Conservation (phyloP, 345 rosid species). For the Salix udensis region DNA sequence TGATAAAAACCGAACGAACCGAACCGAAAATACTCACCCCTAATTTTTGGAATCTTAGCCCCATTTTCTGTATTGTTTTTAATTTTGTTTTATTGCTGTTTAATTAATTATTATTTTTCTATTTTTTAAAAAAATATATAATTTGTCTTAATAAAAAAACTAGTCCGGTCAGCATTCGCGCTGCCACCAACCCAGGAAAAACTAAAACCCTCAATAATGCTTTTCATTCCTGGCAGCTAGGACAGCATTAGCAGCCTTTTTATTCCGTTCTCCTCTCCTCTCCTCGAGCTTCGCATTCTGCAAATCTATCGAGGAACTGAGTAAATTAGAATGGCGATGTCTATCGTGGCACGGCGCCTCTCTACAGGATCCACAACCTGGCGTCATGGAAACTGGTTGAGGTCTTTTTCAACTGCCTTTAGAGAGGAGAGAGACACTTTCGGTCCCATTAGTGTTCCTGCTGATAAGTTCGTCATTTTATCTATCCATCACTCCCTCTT, state of each 20-base stretch:
- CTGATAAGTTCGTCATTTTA: conserved; percentile 55
- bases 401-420: conserved; percentile 58
- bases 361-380: conserved; percentile 38
- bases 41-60: no score
- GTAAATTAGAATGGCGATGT: conserved; percentile 48
- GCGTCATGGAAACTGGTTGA: conserved; percentile 45
- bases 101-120: no score
- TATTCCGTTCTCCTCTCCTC: background rate
- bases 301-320: background rate
- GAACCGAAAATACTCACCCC: no score
- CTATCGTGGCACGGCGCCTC: conserved; percentile 55
- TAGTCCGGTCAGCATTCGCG: no score
- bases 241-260: no score
- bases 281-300: background rate
- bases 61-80: no score
- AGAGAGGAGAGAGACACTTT: conserved; percentile 91
- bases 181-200: no score
- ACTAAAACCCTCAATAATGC: background rate
- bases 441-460: conserved; percentile 84
- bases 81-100: no score
- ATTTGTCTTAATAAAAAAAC: no score
- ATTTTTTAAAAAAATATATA: no score
- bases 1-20: no score
- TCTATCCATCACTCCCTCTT: background rate
- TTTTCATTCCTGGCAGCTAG: no score